Base-by-base conservation (phyloP, 352 stramenopile species). In the Phytopythium aichiense region DNA sequence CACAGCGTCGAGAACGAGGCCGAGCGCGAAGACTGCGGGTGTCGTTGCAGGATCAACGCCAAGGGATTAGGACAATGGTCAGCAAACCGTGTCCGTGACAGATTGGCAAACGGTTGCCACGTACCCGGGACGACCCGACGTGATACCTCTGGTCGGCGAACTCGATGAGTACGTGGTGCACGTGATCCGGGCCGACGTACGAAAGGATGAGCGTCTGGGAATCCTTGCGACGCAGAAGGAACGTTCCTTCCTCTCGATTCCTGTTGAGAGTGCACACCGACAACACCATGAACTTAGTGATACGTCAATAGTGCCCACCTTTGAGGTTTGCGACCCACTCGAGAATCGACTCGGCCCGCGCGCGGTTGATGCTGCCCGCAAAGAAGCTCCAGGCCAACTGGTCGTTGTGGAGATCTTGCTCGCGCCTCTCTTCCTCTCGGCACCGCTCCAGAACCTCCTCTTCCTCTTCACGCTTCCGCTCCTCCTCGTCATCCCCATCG, bases 151-250 rank as follows among this genome's bases (percentile, higher is more conserved):
- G 75, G 43, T 84, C 74, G 7, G 77, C 70, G 58, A 71, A 95
- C 61, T 92, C 86, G 31, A 95, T 86, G 2, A 95, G 72, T 33
- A 90, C 86, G 57, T 95, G 86, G 56, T 93, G 86, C n/a, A 90
- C 71, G 43, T 95, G 79, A 9, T 71, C 64, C 0, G 64, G 48
- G 1, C 84, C 82, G 11, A 89, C 60, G 40, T 95, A 95, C 49
- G 86, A 95, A n/a, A 95, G 67, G 48, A 95, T 76, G 25, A 95
- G 61, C 42, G 86, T 95, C 53, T 86, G 81, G 1, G 84, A 77
- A 62, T 95, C 84, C 51, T 95, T 95, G 23, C 86, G 80, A 13
- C 86, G 84, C 56, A 95, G 58, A 31, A 95, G 60, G 48, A 95
- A 95, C 9, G 84, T 89, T 8, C 86, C 84, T 79, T 77, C 68